phyloP scores from a whole-genome alignment of 768 basidiomycete species.

The Lactarius indigo region DNA sequence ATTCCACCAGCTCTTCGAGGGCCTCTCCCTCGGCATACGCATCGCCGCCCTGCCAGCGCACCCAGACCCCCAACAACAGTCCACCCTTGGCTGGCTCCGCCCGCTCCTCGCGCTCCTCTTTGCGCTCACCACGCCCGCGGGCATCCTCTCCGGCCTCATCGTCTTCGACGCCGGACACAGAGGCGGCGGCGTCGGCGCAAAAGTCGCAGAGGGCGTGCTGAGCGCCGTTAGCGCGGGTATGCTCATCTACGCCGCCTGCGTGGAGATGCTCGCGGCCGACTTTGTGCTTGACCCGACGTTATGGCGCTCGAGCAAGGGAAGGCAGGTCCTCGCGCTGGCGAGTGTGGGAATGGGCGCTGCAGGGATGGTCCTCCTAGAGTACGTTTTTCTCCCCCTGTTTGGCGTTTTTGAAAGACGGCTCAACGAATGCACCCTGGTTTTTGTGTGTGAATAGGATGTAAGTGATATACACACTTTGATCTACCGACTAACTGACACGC shows the following conservation, averaged over 20 bases:
- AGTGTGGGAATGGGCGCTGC: conserved; percentile 60
- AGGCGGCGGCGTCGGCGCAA: conserved; percentile 41
- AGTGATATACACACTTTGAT: background rate
- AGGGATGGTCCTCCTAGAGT: conserved; percentile 60
- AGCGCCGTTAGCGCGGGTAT: conserved; percentile 79
- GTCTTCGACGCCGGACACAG: conserved; percentile 38
- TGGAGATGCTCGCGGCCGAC: conserved; percentile 86
- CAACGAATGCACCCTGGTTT: background rate
- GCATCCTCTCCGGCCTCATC: conserved; percentile 58
- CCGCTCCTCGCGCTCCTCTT: conserved; percentile 58
- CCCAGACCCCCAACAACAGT: conserved; percentile 10
- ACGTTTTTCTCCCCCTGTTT: conserved; percentile 23
- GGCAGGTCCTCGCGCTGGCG: conserved; percentile 53
- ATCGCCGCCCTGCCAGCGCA: conserved; percentile 63
- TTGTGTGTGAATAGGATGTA: background rate
- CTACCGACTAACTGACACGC: background rate
- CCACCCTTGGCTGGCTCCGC: conserved; percentile 37
- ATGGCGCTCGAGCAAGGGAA: conserved; percentile 37
- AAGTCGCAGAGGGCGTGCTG: conserved; percentile 67
- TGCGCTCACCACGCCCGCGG: conserved; percentile 69
- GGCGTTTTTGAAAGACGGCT: background rate
- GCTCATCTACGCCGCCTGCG: conserved; percentile 78
- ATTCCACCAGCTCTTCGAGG: conserved; percentile 85
- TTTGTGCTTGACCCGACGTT: conserved; percentile 70
- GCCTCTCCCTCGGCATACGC: conserved; percentile 76